Evolutionary conservation across 305 asterid species (phyloP).

Genomic region (Fraxinus latifolia): DNA sequence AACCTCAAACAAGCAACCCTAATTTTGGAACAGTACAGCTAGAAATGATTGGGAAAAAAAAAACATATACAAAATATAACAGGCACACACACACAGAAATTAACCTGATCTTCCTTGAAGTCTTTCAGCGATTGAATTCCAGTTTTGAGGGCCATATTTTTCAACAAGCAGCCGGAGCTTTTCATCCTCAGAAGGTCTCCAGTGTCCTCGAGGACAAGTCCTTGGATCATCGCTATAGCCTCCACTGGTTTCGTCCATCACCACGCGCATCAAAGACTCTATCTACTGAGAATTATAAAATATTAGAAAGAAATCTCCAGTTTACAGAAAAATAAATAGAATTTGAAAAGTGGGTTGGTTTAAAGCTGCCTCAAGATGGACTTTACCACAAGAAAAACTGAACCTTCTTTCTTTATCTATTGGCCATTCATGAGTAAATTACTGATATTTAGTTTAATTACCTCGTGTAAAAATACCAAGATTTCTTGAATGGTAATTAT

Average conservation of each 20-base stretch:
- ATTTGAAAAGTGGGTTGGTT: slow-evolving; percentile 35
- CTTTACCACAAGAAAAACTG: slow-evolving; percentile 21
- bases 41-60: background rate
- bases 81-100: background rate
- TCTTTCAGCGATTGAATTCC: slow-evolving; percentile 94
- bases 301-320: background rate
- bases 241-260: slow-evolving; percentile 49
- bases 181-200: slow-evolving; percentile 95
- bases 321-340: slow-evolving; percentile 16
- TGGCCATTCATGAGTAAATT: slow-evolving; percentile 25
- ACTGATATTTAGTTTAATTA: background rate
- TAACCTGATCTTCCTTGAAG: slow-evolving; percentile 96
- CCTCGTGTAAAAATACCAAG: slow-evolving; percentile 1
- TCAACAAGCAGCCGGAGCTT: slow-evolving; percentile 73
- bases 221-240: slow-evolving; percentile 43
- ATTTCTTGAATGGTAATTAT: background rate
- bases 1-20: slow-evolving; percentile 18
- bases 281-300: background rate
- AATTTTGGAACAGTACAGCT: background rate
- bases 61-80: background rate
- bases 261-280: background rate
- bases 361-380: slow-evolving; percentile 49
- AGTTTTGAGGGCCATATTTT: slow-evolving; percentile 83
- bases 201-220: slow-evolving; percentile 81
- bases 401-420: slow-evolving; percentile 31